Evolutionary conservation across 2,329 filamentous ascomycete genomes (phyloP), one percentile per base, ranked within the genome.

Genomic region (Exophiala sp.): DNA sequence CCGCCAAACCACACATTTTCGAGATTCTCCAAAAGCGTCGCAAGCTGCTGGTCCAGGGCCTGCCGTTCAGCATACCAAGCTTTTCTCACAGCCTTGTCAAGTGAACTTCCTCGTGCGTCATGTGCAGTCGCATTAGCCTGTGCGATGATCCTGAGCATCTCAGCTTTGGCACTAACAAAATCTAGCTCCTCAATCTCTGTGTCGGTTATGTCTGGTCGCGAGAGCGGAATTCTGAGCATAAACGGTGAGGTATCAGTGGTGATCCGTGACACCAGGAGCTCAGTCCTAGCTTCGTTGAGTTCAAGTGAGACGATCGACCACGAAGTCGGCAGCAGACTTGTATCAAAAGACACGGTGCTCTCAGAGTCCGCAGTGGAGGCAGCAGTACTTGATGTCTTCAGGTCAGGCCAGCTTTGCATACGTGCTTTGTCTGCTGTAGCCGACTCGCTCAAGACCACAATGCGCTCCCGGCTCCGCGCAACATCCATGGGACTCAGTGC

Each of bases 1-100:
- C 94, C 94, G 45, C 92, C 91, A 4, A 99, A 82, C 94, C 94
- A 99, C 18, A 94, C 85, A 57, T 88, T 87, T 70, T 99, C 92
- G 36, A 99, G 87, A 55, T 90, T 95, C 50, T 85, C 78, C 1
- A 99, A 77, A 8, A 99, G 79, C 47, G 88, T 85, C 58, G 83
- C 85, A 20, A 99, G 78, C 8, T 89, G 84, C 32, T 75, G 73
- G 66, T 99, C 94, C 12, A 99, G 77, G 2, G 80, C 81, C 69
- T 94, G 87, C 11, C 95, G 83, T 66, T 91, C 87, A 3, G 81
- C 82, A 91, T 94, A 99, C 94, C 94, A 99, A 43, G 85, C 85
- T 36, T 82, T 82, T 68, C 89, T 91, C 24, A 87, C 85, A 7
- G 79, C 85, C 68, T 91, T 86, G 14, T 63, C 54, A 4, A 48